Percentiles rank a stretch among this genome's conserved stretches.
phyloP scores from a whole-genome alignment of 345 rosid species.

The Eucalyptus erythrocorys region DNA sequence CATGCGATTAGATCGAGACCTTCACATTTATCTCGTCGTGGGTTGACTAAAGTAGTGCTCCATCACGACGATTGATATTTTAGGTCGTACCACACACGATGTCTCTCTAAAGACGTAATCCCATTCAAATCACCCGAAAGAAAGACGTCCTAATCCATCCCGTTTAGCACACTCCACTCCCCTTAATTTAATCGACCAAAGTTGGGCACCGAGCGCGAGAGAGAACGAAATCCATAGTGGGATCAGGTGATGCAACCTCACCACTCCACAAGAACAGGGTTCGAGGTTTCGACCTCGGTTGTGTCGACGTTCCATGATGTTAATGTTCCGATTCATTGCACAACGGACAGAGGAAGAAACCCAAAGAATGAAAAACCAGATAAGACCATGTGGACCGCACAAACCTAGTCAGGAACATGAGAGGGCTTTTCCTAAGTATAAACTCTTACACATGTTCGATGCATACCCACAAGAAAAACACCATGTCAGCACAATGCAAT shows the following conservation, averaged over 20 bases:
- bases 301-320: background rate
- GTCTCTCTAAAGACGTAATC: background rate
- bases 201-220: background rate
- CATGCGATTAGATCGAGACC: background rate
- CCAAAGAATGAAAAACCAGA: background rate
- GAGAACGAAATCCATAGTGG: background rate
- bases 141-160: background rate
- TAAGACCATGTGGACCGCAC: background rate
- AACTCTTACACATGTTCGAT: background rate
- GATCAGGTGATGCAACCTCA: background rate
- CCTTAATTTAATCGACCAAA: background rate
- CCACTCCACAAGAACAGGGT: background rate
- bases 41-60: background rate
- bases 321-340: background rate
- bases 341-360: background rate
- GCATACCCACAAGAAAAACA: background rate
- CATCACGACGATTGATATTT: accelerated
- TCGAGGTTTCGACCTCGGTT: background rate
- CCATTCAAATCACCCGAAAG: background rate
- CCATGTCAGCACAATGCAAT: background rate
- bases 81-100: background rate
- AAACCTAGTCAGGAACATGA: background rate
- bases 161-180: background rate
- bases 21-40: background rate
- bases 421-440: background rate